Percentiles rank a stretch among this genome's conserved stretches.
Conservation (phyloP, 192 early-diverging fungal genomes). For the Lobulomyces angularis region DNA sequence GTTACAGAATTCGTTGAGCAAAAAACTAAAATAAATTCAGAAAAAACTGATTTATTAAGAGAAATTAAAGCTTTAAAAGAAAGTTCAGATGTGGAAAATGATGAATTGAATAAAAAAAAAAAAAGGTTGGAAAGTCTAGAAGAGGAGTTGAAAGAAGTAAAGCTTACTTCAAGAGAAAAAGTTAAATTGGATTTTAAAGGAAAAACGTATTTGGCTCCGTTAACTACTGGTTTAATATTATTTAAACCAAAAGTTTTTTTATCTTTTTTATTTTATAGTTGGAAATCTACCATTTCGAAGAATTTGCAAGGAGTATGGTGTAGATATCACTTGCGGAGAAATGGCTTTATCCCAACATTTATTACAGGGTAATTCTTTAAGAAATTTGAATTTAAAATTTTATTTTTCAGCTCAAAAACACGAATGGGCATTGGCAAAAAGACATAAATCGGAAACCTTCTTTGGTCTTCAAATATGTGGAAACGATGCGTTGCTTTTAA, state of each 20-base stretch:
- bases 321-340: constrained; percentile 93
- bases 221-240: too few species aligned
- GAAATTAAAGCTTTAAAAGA: constrained; percentile 10
- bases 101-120: not conserved
- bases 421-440: constrained; percentile 72
- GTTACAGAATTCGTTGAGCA: not conserved
- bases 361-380: constrained; percentile 13
- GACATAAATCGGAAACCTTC: constrained; percentile 74
- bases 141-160: constrained; percentile 22
- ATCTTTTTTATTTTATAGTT: too few species aligned
- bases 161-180: constrained; percentile 38
- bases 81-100: not conserved
- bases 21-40: constrained; percentile 3
- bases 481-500: constrained; percentile 38
- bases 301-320: constrained; percentile 84
- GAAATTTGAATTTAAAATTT: constrained; percentile 52
- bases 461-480: constrained; percentile 90
- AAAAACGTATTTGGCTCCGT: constrained; percentile 86
- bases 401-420: constrained; percentile 35
- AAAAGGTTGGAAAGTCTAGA: constrained; percentile 22
- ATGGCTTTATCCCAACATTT: constrained; percentile 56
- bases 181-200: constrained; percentile 64
- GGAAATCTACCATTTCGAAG: constrained; percentile 95
- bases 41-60: constrained; percentile 17
- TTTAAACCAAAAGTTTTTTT: too few species aligned